phyloP scores from a whole-genome alignment of 495 filamentous ascomycete genomes.

The Neurospora tetraspora region DNA sequence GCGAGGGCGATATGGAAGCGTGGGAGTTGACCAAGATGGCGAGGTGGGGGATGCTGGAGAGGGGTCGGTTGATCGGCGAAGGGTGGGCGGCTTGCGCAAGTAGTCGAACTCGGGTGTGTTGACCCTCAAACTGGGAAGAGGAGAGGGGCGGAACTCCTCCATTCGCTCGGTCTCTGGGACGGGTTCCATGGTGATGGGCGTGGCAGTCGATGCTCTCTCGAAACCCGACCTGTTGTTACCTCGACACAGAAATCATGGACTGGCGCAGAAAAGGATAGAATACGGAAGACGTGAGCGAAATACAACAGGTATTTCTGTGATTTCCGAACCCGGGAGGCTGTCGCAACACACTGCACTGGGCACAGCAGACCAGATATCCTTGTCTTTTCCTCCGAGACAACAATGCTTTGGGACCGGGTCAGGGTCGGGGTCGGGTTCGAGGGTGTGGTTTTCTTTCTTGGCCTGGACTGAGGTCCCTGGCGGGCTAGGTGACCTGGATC shows the following conservation, averaged over 20 bases:
- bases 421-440: not conserved
- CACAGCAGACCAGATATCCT: not conserved
- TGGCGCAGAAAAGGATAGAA: not conserved
- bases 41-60: conserved; percentile 39
- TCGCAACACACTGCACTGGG: not conserved
- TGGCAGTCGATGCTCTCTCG: conserved; percentile 14
- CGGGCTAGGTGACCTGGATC: not conserved
- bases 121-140: conserved; percentile 33
- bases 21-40: conserved; percentile 31
- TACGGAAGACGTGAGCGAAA: not conserved
- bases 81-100: conserved; percentile 31
- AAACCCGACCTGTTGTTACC: conserved; percentile 10
- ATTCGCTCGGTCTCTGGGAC: conserved; percentile 49
- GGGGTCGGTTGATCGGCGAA: conserved; percentile 45
- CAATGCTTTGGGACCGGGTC: not conserved
- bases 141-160: conserved; percentile 46
- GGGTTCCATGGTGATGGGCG: conserved; percentile 38
- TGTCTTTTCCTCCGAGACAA: not conserved
- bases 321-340: not conserved
- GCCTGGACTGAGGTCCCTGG: not conserved
- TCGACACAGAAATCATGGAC: not conserved
- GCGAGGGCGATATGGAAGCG: conserved; percentile 44
- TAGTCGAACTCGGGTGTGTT: conserved; percentile 28
- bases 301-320: not conserved
- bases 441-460: not conserved